phyloP scores from a whole-genome alignment of 495 filamentous ascomycete genomes.

The Xylaria longipes region DNA sequence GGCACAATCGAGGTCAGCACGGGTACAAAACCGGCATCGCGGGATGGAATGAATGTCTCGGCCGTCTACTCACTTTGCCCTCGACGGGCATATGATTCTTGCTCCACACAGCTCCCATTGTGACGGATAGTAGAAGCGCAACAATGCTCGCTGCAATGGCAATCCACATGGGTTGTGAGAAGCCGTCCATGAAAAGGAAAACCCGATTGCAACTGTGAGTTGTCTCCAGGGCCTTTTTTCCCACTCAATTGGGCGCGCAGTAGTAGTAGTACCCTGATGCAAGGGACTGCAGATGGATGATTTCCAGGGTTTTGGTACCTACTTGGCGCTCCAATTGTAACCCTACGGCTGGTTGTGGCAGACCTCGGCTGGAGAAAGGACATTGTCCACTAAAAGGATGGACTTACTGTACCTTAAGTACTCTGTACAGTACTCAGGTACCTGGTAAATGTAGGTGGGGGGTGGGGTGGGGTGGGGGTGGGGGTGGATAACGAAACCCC shows the following conservation, averaged over 20 bases:
- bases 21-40: background rate
- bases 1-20: conserved; percentile 1
- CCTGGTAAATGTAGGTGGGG: background rate
- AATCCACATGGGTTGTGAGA: conserved; percentile 33
- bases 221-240: background rate
- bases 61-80: conserved; percentile 64
- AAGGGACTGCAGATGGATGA: background rate
- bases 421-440: background rate
- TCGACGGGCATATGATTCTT: conserved; percentile 83
- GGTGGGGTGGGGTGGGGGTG: conserved; percentile 3
- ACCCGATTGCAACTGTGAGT: background rate
- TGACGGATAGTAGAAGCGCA: conserved; percentile 53
- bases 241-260: background rate
- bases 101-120: conserved; percentile 70
- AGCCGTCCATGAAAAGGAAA: conserved; percentile 25
- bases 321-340: background rate
- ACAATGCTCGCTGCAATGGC: conserved; percentile 55
- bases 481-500: conserved; percentile 5
- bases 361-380: too few relatives aligned
- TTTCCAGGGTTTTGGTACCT: conserved; percentile 3
- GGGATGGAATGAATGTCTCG: background rate
- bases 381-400: too few relatives aligned
- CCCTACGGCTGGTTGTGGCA: background rate
- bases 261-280: conserved; percentile 1
- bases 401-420: too few relatives aligned